phyloP scores from a whole-genome alignment of 345 rosid species.

The Microcos paniculata region DNA sequence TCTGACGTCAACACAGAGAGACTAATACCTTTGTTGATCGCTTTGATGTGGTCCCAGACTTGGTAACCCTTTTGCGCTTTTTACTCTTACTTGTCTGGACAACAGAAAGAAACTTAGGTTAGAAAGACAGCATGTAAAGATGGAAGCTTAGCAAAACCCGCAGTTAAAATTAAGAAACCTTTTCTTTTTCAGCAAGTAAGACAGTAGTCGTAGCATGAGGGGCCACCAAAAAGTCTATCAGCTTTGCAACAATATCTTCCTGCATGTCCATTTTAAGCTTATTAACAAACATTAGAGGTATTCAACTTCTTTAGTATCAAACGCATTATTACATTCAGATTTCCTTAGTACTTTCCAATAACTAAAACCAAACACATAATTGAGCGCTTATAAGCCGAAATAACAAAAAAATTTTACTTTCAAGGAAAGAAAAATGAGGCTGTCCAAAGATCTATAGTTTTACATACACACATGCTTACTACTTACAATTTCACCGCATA shows the following conservation, averaged over 20 bases:
- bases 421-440: not conserved
- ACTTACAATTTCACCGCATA: not conserved
- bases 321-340: not conserved
- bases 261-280: conserved; percentile 30
- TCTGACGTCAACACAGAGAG: not conserved
- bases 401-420: not conserved
- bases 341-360: not conserved
- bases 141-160: not conserved
- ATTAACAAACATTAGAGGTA: conserved; percentile 12
- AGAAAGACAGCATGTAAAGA: not conserved
- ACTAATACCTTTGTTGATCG: conserved; percentile 61
- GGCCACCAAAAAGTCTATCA: conserved; percentile 77
- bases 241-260: conserved; percentile 76
- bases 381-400: not conserved
- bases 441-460: not conserved
- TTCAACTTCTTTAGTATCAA: conserved; percentile 12
- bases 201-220: conserved; percentile 71
- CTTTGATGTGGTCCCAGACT: conserved; percentile 52
- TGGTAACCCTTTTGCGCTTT: conserved; percentile 70
- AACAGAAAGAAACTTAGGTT: conserved; percentile 6
- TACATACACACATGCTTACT: not conserved
- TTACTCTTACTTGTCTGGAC: conserved; percentile 56
- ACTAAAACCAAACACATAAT: not conserved
- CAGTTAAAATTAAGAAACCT: conserved; percentile 33
- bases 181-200: conserved; percentile 71